Base-by-base conservation (phyloP, 2,329 filamentous ascomycete genomes). In the Orbilia blumenaviensis region DNA sequence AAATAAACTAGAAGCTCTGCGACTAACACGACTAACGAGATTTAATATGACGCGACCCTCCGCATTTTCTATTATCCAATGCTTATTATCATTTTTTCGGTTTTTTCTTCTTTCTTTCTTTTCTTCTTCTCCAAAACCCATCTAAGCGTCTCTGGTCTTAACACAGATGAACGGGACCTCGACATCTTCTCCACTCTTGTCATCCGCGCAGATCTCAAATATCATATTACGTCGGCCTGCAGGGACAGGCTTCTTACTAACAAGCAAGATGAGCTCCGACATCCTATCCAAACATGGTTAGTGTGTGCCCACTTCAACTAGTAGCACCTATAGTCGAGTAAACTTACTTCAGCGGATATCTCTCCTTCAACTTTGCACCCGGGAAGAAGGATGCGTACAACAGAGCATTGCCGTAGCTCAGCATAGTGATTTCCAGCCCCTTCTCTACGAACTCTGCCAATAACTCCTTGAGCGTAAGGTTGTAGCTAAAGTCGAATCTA, bases 91-190 rank as follows among this genome's bases (percentile, higher is more conserved):
- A 6, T 34, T 85, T 73, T 80, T 72, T 82, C 84, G n/a, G n/a
- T n/a, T n/a, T n/a, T n/a, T n/a, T n/a, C n/a, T n/a, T n/a, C n/a
- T n/a, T n/a, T n/a, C n/a, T n/a, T n/a, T n/a, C n/a, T n/a, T n/a
- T n/a, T n/a, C n/a, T n/a, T n/a, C n/a, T n/a, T n/a, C n/a, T n/a
- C n/a, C n/a, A n/a, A 27, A 36, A 25, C 8, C 32, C 36, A 58
- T 46, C 60, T 41, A 75, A 41, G 68, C 61, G 29, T 75, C 63
- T 79, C 84, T 81, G 78, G 93, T 85, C 85, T 90, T 94, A 79
- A 97, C 89, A 89, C 94, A 96, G 81, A 98, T 92, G 83, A 97
- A 98, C 2, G 95, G 95, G 79, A 98, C 91, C 84, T 99, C 95
- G 0, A 98, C 94, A 82, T 99, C 95, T 84, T 98, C 93, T 78